A percentile compares a stretch with the other conserved stretches of the same genome.
Conservation (phyloP, 257 asterid genomes). For the Scutellaria minor region DNA sequence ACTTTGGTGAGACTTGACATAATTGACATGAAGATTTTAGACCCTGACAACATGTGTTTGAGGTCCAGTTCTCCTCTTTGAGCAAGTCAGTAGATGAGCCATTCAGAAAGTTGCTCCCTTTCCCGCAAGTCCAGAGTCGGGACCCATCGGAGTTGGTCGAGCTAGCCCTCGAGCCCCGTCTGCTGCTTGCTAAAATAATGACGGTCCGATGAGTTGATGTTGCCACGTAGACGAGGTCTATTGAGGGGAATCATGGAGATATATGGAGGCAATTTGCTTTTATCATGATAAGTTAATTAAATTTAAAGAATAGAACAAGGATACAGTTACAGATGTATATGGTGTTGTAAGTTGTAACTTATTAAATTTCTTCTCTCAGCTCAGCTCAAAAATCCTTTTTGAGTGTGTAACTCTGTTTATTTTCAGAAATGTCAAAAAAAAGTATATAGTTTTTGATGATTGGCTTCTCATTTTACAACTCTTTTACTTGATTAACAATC, state of each 20-base stretch:
- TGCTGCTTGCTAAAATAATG: background rate
- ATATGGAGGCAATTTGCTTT: background rate
- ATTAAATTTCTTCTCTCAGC: background rate
- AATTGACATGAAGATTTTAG: slow-evolving; percentile 4
- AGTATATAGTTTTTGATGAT: too few relatives aligned
- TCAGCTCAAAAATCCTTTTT: background rate
- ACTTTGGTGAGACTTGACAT: slow-evolving; percentile 24
- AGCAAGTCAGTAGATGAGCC: background rate
- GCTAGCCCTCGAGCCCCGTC: slow-evolving; percentile 2
- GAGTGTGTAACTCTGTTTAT: background rate
- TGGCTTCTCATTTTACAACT: too few relatives aligned
- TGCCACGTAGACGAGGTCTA: background rate
- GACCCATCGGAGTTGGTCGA: background rate
- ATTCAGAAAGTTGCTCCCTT: slow-evolving; percentile 9
- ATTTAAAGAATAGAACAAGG: slow-evolving; percentile 10
- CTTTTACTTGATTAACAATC: too few relatives aligned
- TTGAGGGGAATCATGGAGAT: slow-evolving; percentile 14
- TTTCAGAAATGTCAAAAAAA: background rate
- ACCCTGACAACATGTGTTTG: slow-evolving; percentile 2
- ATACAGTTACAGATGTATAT: slow-evolving; percentile 30
- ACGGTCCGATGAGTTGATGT: background rate
- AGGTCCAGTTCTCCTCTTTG: background rate
- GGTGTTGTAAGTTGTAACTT: slow-evolving; percentile 30
- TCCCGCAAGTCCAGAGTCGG: background rate
- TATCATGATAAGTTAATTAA: background rate